Percentiles rank a stretch among this genome's conserved stretches.
These are phyloP conservation scores for Pythium chondricola DNA, from an alignment of 352 stramenopile genomes.

Conservation along the genomic window DNA sequence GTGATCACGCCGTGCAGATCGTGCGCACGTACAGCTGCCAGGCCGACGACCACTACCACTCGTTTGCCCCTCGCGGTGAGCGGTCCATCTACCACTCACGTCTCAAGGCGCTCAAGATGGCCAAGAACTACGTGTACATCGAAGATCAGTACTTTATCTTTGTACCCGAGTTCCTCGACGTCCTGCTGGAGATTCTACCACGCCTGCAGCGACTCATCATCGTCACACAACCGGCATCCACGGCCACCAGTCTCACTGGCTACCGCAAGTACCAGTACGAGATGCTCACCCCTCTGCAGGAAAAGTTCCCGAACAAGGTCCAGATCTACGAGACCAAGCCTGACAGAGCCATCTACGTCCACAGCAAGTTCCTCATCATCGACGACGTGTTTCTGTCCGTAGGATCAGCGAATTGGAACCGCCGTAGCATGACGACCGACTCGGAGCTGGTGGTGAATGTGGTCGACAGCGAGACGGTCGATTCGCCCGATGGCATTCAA, in stretches of 20 bases:
- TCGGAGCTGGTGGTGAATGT: conserved; percentile 50
- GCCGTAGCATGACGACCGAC: conserved; percentile 58
- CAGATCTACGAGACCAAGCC: conserved; percentile 39
- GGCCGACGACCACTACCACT: conserved; percentile 33
- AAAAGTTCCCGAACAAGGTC: conserved; percentile 41
- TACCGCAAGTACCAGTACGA: conserved; percentile 59
- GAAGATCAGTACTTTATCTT: conserved; percentile 63
- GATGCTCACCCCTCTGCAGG: conserved; percentile 35
- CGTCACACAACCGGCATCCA: conserved; percentile 25
- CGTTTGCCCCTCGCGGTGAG: conserved; percentile 50
- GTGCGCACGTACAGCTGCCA: conserved; percentile 53
- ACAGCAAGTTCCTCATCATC: conserved; percentile 49
- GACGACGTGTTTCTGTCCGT: conserved; percentile 63
- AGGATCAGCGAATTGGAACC: conserved; percentile 64
- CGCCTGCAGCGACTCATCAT: conserved; percentile 43
- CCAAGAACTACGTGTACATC: conserved; percentile 63
- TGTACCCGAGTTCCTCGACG: conserved; percentile 36
- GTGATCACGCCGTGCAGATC: conserved; percentile 38
- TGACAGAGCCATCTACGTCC: conserved; percentile 35
- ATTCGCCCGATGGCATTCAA: conserved; percentile 28
- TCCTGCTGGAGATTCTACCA: conserved; percentile 36
- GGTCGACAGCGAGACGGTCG: conserved; percentile 30
- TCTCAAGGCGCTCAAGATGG: conserved; percentile 45
- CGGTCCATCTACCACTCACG: conserved; percentile 36
- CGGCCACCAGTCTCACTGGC: conserved; percentile 13